Conservation (phyloP, 2,329 filamentous ascomycete species). For the Thermomyces lanuginosus region DNA sequence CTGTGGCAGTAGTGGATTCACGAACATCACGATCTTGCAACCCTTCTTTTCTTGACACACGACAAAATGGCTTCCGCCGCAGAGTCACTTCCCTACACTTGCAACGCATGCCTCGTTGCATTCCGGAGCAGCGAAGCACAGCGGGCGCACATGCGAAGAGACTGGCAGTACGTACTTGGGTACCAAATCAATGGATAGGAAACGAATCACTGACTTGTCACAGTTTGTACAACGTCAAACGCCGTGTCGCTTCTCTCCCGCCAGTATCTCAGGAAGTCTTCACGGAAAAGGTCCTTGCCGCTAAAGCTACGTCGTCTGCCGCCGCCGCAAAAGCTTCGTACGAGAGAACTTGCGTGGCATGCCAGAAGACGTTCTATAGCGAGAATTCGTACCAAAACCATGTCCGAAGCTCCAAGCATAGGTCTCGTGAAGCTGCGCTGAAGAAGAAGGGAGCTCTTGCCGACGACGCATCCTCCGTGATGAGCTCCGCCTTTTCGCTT, state of each 20-base stretch:
- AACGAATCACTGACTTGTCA: constrained; percentile 1
- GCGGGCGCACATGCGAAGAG: constrained; percentile 89
- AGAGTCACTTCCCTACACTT: constrained; percentile 72
- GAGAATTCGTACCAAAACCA: constrained; percentile 94
- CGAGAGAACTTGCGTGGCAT: constrained; percentile 65
- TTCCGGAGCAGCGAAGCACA: constrained; percentile 90
- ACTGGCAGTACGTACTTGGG: constrained; percentile 70
- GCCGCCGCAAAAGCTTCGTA: constrained; percentile 80
- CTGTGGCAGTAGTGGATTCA: not conserved
- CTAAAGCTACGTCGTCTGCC: constrained; percentile 66
- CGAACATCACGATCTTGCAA: constrained; percentile 1
- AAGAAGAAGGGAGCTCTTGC: constrained; percentile 28
- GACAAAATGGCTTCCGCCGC: constrained; percentile 4
- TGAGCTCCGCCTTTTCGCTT: constrained; percentile 82
- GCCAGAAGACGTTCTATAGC: constrained; percentile 87
- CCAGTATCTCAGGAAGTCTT: constrained; percentile 86
- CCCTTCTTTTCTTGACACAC: not conserved
- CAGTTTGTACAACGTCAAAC: constrained; percentile 90
- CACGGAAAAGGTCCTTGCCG: constrained; percentile 86
- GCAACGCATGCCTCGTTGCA: constrained; percentile 94
- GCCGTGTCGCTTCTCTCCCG: constrained; percentile 74
- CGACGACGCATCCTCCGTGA: constrained; percentile 63
- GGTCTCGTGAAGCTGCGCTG: constrained; percentile 43
- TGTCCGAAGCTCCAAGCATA: constrained; percentile 78
- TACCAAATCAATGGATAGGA: not conserved